Evolutionary conservation across 148 eudicot species (phyloP).

Genomic region (Silene uniflora): DNA sequence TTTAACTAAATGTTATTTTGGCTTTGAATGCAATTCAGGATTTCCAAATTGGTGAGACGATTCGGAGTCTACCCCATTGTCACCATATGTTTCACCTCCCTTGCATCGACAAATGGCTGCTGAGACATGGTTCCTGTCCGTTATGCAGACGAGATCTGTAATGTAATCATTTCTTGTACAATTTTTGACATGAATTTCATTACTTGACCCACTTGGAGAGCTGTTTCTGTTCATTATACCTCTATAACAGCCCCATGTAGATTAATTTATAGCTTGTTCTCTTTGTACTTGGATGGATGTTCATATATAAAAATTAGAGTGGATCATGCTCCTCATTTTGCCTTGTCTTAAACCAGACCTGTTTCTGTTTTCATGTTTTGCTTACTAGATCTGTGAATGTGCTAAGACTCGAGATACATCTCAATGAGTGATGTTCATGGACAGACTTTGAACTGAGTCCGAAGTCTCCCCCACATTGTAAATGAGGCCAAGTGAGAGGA

Average conservation of each 20-base stretch:
- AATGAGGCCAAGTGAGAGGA: no score
- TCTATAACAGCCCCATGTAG: slow-evolving; percentile 27
- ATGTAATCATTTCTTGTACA: slow-evolving; percentile 34
- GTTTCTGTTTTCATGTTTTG: not conserved
- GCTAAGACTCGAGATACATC: no score
- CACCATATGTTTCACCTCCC: slow-evolving; percentile 95
- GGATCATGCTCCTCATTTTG: slow-evolving; percentile 9
- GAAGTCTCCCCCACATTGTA: no score
- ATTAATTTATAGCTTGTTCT: slow-evolving; percentile 23
- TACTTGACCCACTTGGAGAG: slow-evolving; percentile 8
- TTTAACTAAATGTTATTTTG: not conserved
- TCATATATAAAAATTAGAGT: slow-evolving; percentile 28
- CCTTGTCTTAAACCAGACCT: not conserved
- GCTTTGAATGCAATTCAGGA: slow-evolving; percentile 42
- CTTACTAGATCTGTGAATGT: not conserved
- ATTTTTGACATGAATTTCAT: slow-evolving; percentile 26
- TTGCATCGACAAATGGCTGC: slow-evolving; percentile 92
- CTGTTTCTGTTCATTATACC: slow-evolving; percentile 31
- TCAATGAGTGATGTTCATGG: no score
- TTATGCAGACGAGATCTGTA: slow-evolving; percentile 90
- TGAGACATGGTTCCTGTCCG: slow-evolving; percentile 92
- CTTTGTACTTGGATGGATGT: slow-evolving; percentile 22
- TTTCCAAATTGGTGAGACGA: slow-evolving; percentile 82
- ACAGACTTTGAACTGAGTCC: no score
- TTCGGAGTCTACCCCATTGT: slow-evolving; percentile 80